These are phyloP conservation scores for Margaritispora aquatica DNA, from an alignment of 495 filamentous ascomycete species.

Conservation along the genomic window DNA sequence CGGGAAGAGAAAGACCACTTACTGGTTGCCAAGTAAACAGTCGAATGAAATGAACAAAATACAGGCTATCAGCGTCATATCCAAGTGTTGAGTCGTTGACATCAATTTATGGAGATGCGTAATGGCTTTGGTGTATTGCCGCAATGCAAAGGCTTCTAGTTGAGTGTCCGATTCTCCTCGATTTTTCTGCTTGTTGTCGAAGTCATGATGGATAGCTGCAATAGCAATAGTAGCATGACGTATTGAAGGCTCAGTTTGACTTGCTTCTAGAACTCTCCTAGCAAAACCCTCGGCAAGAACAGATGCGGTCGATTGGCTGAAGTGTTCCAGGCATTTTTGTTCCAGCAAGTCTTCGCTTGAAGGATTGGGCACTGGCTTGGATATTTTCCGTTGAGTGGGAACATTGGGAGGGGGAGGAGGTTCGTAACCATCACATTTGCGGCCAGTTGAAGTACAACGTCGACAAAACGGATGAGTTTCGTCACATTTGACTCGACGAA, in stretches of 20 bases:
- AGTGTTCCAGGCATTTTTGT: constrained; percentile 6
- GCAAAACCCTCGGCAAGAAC: constrained; percentile 34
- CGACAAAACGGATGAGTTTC: constrained; percentile 35
- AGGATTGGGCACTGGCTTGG: neutral
- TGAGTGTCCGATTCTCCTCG: neutral
- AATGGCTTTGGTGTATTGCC: constrained; percentile 16
- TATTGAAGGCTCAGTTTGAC: constrained; percentile 31
- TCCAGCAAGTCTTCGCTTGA: constrained; percentile 6
- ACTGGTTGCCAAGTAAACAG: constrained; percentile 16
- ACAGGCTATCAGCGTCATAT: constrained; percentile 18
- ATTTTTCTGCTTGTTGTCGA: neutral
- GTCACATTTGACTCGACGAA: constrained; percentile 39
- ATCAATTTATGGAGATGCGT: constrained; percentile 13
- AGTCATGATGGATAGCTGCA: constrained; percentile 27
- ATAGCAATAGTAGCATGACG: constrained; percentile 37
- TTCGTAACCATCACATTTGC: constrained; percentile 37
- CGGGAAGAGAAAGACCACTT: too few species aligned
- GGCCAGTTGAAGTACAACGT: constrained; percentile 34
- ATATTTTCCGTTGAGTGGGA: neutral
- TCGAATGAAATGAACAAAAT: constrained; percentile 17
- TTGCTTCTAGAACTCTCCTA: constrained; percentile 32
- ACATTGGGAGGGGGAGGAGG: neutral
- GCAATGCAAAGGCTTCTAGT: constrained; percentile 13
- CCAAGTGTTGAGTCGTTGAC: constrained; percentile 12
- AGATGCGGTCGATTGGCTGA: constrained; percentile 8